Evolutionary conservation across 2,329 filamentous ascomycete genomes (phyloP).

Genomic region (Epichloe brachyelytri): DNA sequence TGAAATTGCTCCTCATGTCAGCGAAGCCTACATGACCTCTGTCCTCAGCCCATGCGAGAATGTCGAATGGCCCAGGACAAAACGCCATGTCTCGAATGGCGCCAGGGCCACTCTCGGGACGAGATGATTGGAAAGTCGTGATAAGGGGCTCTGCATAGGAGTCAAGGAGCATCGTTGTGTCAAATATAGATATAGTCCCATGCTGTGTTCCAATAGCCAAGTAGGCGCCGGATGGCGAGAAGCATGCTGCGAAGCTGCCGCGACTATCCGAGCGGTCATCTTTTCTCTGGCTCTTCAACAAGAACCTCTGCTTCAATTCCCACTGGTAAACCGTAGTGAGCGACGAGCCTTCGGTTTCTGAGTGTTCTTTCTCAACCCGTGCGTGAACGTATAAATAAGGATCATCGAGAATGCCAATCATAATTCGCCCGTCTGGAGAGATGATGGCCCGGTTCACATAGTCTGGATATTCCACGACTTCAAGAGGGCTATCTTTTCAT

Average conservation of each 20-base stretch:
- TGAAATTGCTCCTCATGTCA: conserved; percentile 55
- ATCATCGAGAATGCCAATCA: conserved; percentile 80
- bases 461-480: conserved; percentile 62
- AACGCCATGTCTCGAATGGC: conserved; percentile 88
- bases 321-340: conserved; percentile 31
- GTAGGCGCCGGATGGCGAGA: conserved; percentile 57
- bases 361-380: conserved; percentile 27
- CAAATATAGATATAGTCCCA: conserved; percentile 65
- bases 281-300: conserved; percentile 44
- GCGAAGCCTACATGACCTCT: conserved; percentile 62
- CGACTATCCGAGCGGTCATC: conserved; percentile 42
- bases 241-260: conserved; percentile 67
- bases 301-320: conserved; percentile 36
- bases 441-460: conserved; percentile 91
- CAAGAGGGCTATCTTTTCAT: conserved; percentile 42
- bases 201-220: conserved; percentile 71
- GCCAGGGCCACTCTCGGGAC: conserved; percentile 56
- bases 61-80: conserved; percentile 76
- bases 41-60: conserved; percentile 90
- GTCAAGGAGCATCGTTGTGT: conserved; percentile 36
- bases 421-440: conserved; percentile 70
- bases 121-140: conserved; percentile 64
- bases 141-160: conserved; percentile 48
- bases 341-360: conserved; percentile 12
- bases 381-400: conserved; percentile 76